A percentile compares a stretch with the other conserved stretches of the same genome.
phyloP scores from a whole-genome alignment of 176 grass and related monocot species.

The Ampelocalamus luodianensis region DNA sequence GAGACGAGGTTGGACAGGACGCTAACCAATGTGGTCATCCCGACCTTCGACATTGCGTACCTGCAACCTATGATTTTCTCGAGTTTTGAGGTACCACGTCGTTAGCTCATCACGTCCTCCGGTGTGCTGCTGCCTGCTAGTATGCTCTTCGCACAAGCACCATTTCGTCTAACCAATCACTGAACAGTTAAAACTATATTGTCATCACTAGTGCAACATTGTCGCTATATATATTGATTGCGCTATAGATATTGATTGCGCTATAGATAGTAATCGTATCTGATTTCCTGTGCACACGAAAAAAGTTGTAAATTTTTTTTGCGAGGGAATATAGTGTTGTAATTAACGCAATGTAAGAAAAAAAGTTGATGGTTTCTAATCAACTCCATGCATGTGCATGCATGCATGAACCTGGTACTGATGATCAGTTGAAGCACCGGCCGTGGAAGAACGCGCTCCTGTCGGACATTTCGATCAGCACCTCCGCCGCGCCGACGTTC shows the following conservation, averaged over 20 bases:
- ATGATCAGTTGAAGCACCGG: slow-evolving; percentile 49
- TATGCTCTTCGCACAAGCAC: background rate
- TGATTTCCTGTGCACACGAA: background rate
- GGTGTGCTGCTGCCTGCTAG: background rate
- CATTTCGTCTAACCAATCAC: background rate
- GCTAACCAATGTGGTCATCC: slow-evolving; percentile 67
- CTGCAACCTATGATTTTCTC: slow-evolving; percentile 77
- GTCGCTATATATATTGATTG: too few relatives aligned
- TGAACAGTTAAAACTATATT: background rate
- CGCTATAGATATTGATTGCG: too few relatives aligned
- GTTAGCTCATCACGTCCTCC: background rate
- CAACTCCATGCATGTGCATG: slow-evolving; percentile 7
- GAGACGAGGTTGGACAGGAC: slow-evolving; percentile 49
- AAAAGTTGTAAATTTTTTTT: background rate
- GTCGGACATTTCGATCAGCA: slow-evolving; percentile 65
- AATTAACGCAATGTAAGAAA: background rate
- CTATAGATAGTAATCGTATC: too few relatives aligned
- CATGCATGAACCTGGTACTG: background rate
- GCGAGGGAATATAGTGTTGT: background rate
- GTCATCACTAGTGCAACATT: background rate
- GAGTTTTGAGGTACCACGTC: slow-evolving; percentile 56
- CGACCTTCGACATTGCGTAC: slow-evolving; percentile 61
- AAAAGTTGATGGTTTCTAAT: slow-evolving; percentile 2
- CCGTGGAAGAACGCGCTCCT: slow-evolving; percentile 55
- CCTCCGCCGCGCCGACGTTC: slow-evolving; percentile 78